Conservation (phyloP, 306 rosid species). For the Urtica urens region DNA sequence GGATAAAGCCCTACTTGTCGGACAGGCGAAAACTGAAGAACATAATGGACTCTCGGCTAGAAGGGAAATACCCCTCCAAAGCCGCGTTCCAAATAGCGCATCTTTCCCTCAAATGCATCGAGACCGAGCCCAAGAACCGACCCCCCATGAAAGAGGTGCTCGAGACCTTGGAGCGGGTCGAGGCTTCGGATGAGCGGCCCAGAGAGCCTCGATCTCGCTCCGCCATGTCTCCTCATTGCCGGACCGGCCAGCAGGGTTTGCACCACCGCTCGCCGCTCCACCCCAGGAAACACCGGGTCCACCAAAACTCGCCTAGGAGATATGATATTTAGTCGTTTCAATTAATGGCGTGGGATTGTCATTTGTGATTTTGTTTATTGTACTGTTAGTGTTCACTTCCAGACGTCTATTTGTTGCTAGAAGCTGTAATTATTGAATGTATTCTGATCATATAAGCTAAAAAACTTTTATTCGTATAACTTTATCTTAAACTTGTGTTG, state of each 20-base stretch:
- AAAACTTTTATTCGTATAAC: too few relatives aligned
- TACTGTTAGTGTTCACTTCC: too few relatives aligned
- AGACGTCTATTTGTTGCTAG: too few relatives aligned
- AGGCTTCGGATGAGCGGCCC: slow-evolving; percentile 36
- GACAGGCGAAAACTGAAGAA: slow-evolving; percentile 60
- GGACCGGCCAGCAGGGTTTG: slow-evolving; percentile 25
- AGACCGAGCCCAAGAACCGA: slow-evolving; percentile 62
- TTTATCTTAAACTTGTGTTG: too few relatives aligned
- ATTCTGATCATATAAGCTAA: too few relatives aligned
- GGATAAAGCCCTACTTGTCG: slow-evolving; percentile 65
- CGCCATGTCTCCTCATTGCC: slow-evolving; percentile 23
- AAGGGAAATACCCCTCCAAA: slow-evolving; percentile 66
- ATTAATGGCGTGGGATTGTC: too few relatives aligned
- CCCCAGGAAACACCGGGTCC: slow-evolving; percentile 16
- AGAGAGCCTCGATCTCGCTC: slow-evolving; percentile 31
- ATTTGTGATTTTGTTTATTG: too few relatives aligned
- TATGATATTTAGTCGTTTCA: too few relatives aligned
- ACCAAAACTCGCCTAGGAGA: slow-evolving; percentile 18
- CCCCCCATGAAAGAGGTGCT: slow-evolving; percentile 84
- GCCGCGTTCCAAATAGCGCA: slow-evolving; percentile 62
- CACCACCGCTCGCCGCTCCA: slow-evolving; percentile 57
- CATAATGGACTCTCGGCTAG: slow-evolving; percentile 61
- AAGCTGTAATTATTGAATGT: too few relatives aligned
- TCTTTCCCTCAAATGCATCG: slow-evolving; percentile 64
- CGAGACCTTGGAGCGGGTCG: slow-evolving; percentile 49